Evolutionary conservation across 2,329 filamentous ascomycete species (phyloP), one percentile per base, ranked within the genome.

Genomic region (Claviceps citrina): DNA sequence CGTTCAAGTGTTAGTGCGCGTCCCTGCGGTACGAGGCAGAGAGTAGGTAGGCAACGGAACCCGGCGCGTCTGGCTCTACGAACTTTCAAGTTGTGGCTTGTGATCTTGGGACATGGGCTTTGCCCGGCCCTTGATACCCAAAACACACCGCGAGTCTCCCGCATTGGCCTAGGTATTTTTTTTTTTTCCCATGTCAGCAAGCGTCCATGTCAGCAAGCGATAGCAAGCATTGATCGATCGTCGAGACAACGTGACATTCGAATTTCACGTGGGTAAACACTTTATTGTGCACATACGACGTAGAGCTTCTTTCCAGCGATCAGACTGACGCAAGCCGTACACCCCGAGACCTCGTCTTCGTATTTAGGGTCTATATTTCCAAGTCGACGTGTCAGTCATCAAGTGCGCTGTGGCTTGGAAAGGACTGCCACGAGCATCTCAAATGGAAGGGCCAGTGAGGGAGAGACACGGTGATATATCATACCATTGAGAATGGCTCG

Each of bases 21-120:
- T 31, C 26, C 27, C 33, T 31, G 25, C 31, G 27, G 16, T 9
- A 31, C 18, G 27, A 18, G 31, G 20, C 25, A 25, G 31, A 26
- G 26, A 24, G 12, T 19, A 19, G n/a, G 26, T 31, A 41, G 7
- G 26, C 32, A 41, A 8, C 18, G 40, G 25, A 7, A 31, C 27
- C 18, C 18, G 34, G 36, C 22, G 37, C 41, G 26, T 27, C 30
- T 39, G 36, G 32, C 16, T 20, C 32, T n/a, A 60, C 68, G 43
- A 58, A 93, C 86, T 84, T 73, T 98, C 91, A 52, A 96, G 95
- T 61, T 95, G 87, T 31, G 91, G 91, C 67, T 98, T 98, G 71
- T 98, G 91, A 61, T 98, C 91, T 58, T 93, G 93, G n/a, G 91
- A 98, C 44, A 98, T 71, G 39, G 91, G 91, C 68, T 96, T 98